Base-by-base conservation (phyloP, 371 early-diverging fungal genomes). In the Umbelopsis sp. region DNA sequence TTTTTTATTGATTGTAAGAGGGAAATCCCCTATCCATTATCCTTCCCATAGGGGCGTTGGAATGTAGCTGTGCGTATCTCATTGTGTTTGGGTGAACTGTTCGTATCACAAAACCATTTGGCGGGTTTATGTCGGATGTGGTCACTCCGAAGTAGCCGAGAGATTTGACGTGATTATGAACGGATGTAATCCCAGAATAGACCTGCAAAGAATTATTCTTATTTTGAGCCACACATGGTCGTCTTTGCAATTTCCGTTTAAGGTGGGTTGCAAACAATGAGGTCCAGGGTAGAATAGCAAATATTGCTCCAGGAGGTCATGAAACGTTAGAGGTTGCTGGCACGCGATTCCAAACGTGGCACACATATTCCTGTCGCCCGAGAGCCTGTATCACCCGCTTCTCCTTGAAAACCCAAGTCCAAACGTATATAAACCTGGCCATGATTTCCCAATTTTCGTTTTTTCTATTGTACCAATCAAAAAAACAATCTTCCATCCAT, bases 291-390 rank as follows among this genome's bases (percentile, higher is more conserved):
- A 57, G 57, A 57, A 57, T 57, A 32, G 35, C 57, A 57, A 57
- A 57, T 57, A n/a, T 29, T 35, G 14, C 57, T 57, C 29, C 57
- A 57, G 57, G 57, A 57, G 57, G 35, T 35, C 57, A 24, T 57
- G 57, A 57, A 57, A 57, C 57, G 57, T 57, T 57, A 35, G 35
- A 57, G 57, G 35, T 35, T 57, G 57, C 32, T 57, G 57, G 57
- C 57, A 57, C 57, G 57, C 57, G 57, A 57, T 57, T 57, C 57
- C 57, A 57, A 57, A 57, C 57, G 57, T 57, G 57, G 57, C 57
- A 57, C 57, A 57, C 35, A 57, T 57, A 25, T 37, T 57, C n/a
- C 53, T 57, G 16, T 18, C 6, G 18, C 57, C 57, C 32, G 35
- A 16, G 6, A 16, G 29, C 29, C 29, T 14, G 57, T 35, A 57